These are phyloP conservation scores for Lumnitzera littorea DNA, from an alignment of 345 rosid species.

Conservation along the genomic window DNA sequence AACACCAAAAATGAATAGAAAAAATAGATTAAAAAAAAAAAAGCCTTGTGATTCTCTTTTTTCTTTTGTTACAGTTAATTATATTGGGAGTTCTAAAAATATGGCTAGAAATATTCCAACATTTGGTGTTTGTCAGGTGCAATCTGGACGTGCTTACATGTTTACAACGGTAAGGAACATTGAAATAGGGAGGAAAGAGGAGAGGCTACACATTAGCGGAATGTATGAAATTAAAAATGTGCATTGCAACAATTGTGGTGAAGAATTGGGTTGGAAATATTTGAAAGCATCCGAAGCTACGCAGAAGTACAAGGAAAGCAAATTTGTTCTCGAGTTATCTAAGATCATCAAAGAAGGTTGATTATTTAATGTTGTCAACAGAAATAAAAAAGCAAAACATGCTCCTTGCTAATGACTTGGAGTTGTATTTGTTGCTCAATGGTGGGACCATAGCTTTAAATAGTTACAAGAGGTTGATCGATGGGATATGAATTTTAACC, in stretches of 20 bases:
- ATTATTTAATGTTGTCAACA: conserved; percentile 12
- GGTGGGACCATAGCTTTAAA: too few relatives aligned
- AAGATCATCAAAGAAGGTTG: conserved; percentile 69
- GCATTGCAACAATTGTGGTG: conserved; percentile 52
- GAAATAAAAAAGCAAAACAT: too few relatives aligned
- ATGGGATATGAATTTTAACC: too few relatives aligned
- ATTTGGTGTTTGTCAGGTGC: conserved; percentile 35
- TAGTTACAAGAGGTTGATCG: too few relatives aligned
- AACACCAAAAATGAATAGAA: too few relatives aligned
- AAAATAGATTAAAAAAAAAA: too few relatives aligned
- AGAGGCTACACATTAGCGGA: conserved; percentile 56
- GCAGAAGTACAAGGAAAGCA: conserved; percentile 81
- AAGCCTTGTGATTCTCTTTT: neutral
- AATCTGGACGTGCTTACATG: conserved; percentile 65
- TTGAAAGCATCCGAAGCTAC: conserved; percentile 56
- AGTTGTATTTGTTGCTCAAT: too few relatives aligned
- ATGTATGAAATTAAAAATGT: conserved; percentile 66
- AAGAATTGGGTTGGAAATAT: conserved; percentile 82
- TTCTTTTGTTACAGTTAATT: neutral
- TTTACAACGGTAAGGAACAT: conserved; percentile 71
- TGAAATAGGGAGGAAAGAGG: conserved; percentile 48
- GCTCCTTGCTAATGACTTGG: too few relatives aligned
- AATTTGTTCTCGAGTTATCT: conserved; percentile 61
- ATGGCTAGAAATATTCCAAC: neutral
- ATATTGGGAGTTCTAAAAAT: neutral